Evolutionary conservation across 257 asterid species (phyloP), one percentile per base, ranked within the genome.

Genomic region (Ocimum tenuiflorum): DNA sequence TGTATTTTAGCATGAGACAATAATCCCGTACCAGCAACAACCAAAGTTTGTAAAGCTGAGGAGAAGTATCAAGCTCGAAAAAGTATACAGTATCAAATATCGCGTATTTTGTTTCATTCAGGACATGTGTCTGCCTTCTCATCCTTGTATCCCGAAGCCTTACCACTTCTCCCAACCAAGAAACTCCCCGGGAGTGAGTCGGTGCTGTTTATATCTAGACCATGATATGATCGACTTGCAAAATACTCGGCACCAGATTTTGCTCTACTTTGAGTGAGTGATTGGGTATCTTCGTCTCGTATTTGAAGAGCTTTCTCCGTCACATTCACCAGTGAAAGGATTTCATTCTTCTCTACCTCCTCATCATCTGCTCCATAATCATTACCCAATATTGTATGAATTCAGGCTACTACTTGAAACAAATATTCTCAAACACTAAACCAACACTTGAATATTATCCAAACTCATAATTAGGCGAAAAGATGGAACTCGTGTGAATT

Each of bases 191-290:
- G 83, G 0, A 52, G 50, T 43, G 79, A 54, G 35, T 70, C 72
- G 10, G 47, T 60, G 63, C 71, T 67, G 33, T 78, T 78, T 57
- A 86, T 81, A 64, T 91, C 92, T 17, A 91, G 91, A 62, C 96
- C 98, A 1, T 86, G 96, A 73, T 79, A 87, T 11, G 96, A 80
- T 64, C 98, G 86, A 59, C 80, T 46, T 0, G 88, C 95, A 57
- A 91, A 88, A 71, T 51, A 91, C 73, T 91, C 98, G 7, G 96
- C 98, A 50, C 96, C 98, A 3, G 95, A 77, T 60, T 77, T 86
- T 0, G 96, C 86, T 51, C 46, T 68, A 72, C 80, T 70, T 57
- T 69, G 77, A 15, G 70, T 73, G 24, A 76, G 53, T 17, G 75
- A 42, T 43, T 48, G 77, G 8, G 79, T 53, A 67, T 71, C 75